Conservation (phyloP, 78 protist genomes). For the Trichosphaerium sp. region DNA sequence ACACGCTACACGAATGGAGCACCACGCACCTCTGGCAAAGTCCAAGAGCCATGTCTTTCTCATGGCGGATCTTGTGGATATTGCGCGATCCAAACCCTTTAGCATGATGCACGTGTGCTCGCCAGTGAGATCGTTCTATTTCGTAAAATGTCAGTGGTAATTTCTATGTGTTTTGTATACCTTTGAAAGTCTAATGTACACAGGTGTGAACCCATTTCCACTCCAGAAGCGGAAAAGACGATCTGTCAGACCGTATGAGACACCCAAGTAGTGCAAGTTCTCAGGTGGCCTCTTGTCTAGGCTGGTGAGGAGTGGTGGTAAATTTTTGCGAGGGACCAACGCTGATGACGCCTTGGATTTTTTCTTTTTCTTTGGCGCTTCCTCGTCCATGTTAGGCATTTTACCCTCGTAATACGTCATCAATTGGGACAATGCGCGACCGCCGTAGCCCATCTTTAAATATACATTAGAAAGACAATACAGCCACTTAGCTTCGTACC, state of each 20-base stretch:
- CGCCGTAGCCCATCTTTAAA: slow-evolving; percentile 89
- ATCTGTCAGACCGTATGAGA: slow-evolving; percentile 72
- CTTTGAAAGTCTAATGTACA: too few species aligned
- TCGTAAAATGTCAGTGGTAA: slow-evolving; percentile 41
- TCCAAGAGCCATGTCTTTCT: not conserved
- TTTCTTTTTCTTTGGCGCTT: not conserved
- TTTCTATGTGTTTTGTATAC: too few species aligned
- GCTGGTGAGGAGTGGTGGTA: slow-evolving; percentile 74
- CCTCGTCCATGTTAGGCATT: not conserved
- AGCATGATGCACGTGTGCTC: slow-evolving; percentile 94
- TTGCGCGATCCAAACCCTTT: not conserved
- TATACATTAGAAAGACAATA: not conserved
- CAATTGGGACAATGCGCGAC: slow-evolving; percentile 75
- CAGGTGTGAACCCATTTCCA: slow-evolving; percentile 36
- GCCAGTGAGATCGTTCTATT: slow-evolving; percentile 92
- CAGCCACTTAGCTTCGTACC: not conserved
- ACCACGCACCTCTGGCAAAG: too few species aligned
- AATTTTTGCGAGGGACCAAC: slow-evolving; percentile 35
- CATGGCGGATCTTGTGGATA: not conserved
- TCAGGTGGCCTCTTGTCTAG: slow-evolving; percentile 64
- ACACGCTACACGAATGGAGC: not conserved
- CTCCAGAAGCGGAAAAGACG: slow-evolving; percentile 85
- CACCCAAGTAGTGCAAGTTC: slow-evolving; percentile 88
- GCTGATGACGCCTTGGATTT: slow-evolving; percentile 6
- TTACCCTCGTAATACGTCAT: slow-evolving; percentile 70